Conservation (phyloP, 192 early-diverging fungal genomes). For the Podila epigama region DNA sequence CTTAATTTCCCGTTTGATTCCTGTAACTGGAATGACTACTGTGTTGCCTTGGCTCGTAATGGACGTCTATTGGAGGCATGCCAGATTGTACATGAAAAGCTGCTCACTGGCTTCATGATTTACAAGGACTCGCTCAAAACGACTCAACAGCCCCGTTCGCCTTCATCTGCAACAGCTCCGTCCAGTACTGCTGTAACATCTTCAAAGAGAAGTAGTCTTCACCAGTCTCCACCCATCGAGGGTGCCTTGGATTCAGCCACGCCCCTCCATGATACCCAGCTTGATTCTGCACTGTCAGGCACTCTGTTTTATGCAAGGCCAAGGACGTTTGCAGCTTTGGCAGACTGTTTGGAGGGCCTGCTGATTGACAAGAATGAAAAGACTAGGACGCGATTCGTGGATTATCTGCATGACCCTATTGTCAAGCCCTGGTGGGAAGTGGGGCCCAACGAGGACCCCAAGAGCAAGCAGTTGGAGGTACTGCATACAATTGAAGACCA, state of each 20-base stretch:
- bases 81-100: conserved; percentile 31
- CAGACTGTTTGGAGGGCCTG: conserved; percentile 29
- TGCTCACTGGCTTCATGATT: conserved; percentile 25
- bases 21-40: conserved; percentile 61
- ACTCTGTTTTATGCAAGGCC: conserved; percentile 34
- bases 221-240: neutral
- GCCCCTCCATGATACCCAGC: neutral
- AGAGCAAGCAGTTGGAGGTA: neutral
- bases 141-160: no score
- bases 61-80: conserved; percentile 49
- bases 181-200: neutral
- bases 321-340: conserved; percentile 42
- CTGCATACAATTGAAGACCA: conserved; percentile 26
- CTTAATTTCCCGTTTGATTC: conserved; percentile 56
- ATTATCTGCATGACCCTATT: neutral
- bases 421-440: neutral
- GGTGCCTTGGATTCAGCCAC: neutral
- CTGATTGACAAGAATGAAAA: conserved; percentile 6
- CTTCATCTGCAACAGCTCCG: neutral
- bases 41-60: conserved; percentile 40
- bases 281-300: neutral
- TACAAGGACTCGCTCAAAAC: neutral
- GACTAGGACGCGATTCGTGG: neutral
- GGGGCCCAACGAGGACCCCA: neutral
- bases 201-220: neutral